phyloP scores from a whole-genome alignment of 1,139 yeast genomes.

The Yamadazyma siamensis region DNA sequence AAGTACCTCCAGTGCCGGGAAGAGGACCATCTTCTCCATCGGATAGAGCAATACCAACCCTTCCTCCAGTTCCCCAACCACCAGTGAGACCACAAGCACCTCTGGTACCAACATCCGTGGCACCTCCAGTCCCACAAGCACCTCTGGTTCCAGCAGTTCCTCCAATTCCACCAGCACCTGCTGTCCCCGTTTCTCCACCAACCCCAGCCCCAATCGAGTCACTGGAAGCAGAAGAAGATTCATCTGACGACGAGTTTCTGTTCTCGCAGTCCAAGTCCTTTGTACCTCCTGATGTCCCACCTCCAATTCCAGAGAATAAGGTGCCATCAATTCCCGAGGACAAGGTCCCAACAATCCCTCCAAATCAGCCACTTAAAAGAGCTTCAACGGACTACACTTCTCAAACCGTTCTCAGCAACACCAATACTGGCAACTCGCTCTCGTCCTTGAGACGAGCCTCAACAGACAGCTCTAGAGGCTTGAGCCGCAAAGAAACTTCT shows the following conservation, averaged over 20 bases:
- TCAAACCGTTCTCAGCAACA: conserved; percentile 14
- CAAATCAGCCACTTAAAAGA: conserved; percentile 6
- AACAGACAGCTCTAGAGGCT: conserved; percentile 9
- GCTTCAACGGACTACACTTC: conserved; percentile 22
- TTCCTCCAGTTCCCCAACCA: conserved; percentile 15
- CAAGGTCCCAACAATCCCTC: conserved; percentile 3
- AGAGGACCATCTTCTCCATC: conserved; percentile 14
- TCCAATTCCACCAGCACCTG: conserved; percentile 9
- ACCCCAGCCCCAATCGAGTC: not conserved
- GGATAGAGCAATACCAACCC: conserved; percentile 11
- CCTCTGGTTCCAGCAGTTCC: conserved; percentile 11
- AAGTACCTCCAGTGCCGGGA: conserved; percentile 11
- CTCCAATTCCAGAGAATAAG: conserved; percentile 17
- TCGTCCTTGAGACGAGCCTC: conserved; percentile 19
- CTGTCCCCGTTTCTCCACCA: conserved; percentile 10
- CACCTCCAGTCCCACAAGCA: conserved; percentile 6
- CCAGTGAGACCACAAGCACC: conserved; percentile 7
- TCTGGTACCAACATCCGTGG: conserved; percentile 12
- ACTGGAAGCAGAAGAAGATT: conserved; percentile 5
- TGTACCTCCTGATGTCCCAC: conserved; percentile 10
- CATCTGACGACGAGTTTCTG: conserved; percentile 13
- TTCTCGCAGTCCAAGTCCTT: conserved; percentile 12
- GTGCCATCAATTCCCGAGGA: too few species aligned
- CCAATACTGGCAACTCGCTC: conserved; percentile 24
- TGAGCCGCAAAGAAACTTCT: conserved; percentile 18